These are phyloP conservation scores for Eimeria acervulina DNA, from an alignment of 169 alveolate genomes.

Conservation along the genomic window DNA sequence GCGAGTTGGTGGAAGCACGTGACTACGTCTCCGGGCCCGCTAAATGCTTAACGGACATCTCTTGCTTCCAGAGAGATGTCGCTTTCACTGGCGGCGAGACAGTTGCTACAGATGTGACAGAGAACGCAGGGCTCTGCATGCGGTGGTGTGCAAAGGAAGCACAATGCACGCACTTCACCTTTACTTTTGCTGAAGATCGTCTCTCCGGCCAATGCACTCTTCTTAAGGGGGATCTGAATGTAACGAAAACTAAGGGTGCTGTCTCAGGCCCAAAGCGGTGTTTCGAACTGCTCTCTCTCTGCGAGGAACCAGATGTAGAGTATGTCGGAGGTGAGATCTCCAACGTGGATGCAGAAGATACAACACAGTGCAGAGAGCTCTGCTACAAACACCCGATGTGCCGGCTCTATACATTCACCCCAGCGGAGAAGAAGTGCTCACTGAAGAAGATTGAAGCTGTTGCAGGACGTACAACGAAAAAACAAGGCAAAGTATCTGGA, in stretches of 20 bases:
- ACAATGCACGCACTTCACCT: background rate
- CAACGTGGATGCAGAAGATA: background rate
- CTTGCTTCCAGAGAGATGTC: background rate
- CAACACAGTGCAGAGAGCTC: background rate
- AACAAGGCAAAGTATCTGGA: background rate
- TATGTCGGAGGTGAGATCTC: background rate
- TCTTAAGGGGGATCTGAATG: background rate
- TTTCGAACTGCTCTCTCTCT: no score
- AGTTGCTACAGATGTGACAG: background rate
- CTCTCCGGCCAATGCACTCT: background rate
- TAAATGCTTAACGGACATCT: background rate
- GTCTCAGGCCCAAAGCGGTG: background rate
- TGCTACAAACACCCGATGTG: conserved; percentile 9
- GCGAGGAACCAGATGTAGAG: background rate
- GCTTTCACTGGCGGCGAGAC: background rate
- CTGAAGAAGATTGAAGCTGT: background rate
- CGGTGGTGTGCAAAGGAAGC: background rate
- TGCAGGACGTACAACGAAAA: background rate
- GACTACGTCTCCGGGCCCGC: conserved; percentile 11
- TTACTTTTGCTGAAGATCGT: no score
- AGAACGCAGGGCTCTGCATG: background rate
- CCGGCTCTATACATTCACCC: background rate
- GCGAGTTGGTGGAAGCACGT: background rate
- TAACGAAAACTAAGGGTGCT: background rate
- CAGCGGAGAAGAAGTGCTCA: background rate